A percentile compares a stretch with the other conserved stretches of the same genome.
phyloP scores from a whole-genome alignment of 371 early-diverging fungal species.

The Mucor sp. region DNA sequence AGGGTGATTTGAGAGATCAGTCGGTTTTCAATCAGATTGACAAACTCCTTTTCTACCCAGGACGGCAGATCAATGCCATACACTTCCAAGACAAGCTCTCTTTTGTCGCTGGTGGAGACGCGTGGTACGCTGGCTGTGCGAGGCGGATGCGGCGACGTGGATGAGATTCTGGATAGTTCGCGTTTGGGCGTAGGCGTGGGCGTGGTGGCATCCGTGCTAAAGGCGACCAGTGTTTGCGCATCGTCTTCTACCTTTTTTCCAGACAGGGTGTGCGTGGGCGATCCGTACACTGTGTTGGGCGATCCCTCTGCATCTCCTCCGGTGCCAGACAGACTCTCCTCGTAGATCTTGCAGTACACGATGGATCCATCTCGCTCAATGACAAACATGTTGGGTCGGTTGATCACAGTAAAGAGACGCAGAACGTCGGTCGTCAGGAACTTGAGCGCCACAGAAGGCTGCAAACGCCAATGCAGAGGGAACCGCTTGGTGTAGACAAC shows the following conservation, averaged over 20 bases:
- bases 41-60: constrained; percentile 71
- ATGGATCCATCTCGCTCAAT: constrained; percentile 61
- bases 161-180: constrained; percentile 4
- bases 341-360: constrained; percentile 50
- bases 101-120: constrained; percentile 6
- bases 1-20: constrained; percentile 67
- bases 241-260: constrained; percentile 15
- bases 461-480: constrained; percentile 77
- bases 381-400: constrained; percentile 76
- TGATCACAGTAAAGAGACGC: constrained; percentile 66
- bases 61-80: constrained; percentile 72
- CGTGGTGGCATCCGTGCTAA: not conserved
- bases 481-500: constrained; percentile 65
- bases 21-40: constrained; percentile 64
- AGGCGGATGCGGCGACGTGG: constrained; percentile 13
- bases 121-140: constrained; percentile 22
- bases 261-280: constrained; percentile 8
- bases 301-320: not conserved
- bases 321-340: constrained; percentile 13
- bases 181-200: constrained; percentile 4
- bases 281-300: constrained; percentile 13
- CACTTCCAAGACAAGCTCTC: constrained; percentile 71
- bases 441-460: constrained; percentile 67
- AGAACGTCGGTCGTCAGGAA: constrained; percentile 57
- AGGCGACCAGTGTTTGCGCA: constrained; percentile 6